Base-by-base conservation (phyloP, 2,329 filamentous ascomycete species). In the Celoporthe dispersa region DNA sequence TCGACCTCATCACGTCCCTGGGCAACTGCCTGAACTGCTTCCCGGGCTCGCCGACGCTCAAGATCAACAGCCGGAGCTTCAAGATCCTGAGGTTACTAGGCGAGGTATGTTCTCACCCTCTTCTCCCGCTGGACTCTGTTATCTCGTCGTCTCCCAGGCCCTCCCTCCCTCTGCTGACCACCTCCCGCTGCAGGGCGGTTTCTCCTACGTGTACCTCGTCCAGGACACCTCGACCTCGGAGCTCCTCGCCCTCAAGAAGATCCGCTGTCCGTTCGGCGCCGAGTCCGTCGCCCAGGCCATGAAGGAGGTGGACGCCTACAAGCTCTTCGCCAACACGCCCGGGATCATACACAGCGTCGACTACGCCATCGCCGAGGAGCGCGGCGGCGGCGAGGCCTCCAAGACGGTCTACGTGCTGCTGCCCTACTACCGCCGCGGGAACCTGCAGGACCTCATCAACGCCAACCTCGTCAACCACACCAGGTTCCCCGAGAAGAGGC, bases 151-250 rank as follows among this genome's bases (percentile, higher is more conserved):
- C 4, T 37, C 48, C 28, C 39, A 41, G 6, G n/a, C 12, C 12
- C 8, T 14, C 19, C 11, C 2, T n/a, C 6, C 22, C 7, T 3
- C 14, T 19, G 2, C 60, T 63, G 60, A 63, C 60, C 22, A 4
- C 22, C 55, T 5, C 11, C n/a, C 22, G 22, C 31, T 39, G 25
- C 69, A 95, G 92, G 96, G 96, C 79, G 96, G 96, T 77, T 99
- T 99, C 85, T 97, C 94, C 74, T 99, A 98, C 82, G 96, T 99
- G 76, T 99, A 99, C 83, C 92, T 99, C 71, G 96, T 99, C 71
- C 93, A 98, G 85, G 94, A 98, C 80, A 95, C 92, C 63, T 85
- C 89, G 68, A 92, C 90, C 66, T 92, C 93, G 71, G 90, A 95
- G 76, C 88, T 97, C 62, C 95, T 97, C 80, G 96, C 96, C 25